A percentile compares a stretch with the other conserved stretches of the same genome.
These are phyloP conservation scores for Syncephalastrum monosporum DNA, from an alignment of 371 early-diverging fungal genomes.

Conservation along the genomic window DNA sequence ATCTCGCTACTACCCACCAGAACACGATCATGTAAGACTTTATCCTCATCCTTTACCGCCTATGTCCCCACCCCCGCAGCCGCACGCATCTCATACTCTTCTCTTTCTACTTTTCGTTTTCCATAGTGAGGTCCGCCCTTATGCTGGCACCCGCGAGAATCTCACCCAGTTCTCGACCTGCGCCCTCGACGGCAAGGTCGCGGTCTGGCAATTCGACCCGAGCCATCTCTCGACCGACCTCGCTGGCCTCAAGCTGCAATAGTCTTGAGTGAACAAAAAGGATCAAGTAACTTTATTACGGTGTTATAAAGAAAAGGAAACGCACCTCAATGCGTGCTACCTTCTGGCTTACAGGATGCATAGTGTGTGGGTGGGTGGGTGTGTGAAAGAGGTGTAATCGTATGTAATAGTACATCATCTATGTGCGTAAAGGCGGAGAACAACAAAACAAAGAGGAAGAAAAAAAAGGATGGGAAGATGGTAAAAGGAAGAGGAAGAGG, in stretches of 20 bases:
- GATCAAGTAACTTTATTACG: neutral
- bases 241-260: slow-evolving; percentile 36
- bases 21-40: slow-evolving; percentile 86
- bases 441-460: slow-evolving; percentile 3
- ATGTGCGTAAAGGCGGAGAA: neutral
- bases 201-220: slow-evolving; percentile 77
- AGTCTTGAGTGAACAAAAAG: slow-evolving; percentile 4
- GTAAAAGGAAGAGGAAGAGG: neutral
- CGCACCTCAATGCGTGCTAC: neutral
- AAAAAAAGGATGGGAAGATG: slow-evolving; percentile 1
- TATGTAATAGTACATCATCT: slow-evolving; percentile 1
- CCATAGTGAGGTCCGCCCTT: slow-evolving; percentile 59
- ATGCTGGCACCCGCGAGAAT: slow-evolving; percentile 54
- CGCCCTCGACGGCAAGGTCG: slow-evolving; percentile 91
- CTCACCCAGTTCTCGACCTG: slow-evolving; percentile 77
- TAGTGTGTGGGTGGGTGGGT: neutral
- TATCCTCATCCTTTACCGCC: neutral
- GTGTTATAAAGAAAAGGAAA: slow-evolving; percentile 5
- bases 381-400: neutral
- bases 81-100: slow-evolving; percentile 4
- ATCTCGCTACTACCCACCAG: slow-evolving; percentile 84
- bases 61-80: neutral
- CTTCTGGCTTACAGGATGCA: neutral
- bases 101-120: neutral
- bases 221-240: slow-evolving; percentile 41